These are phyloP conservation scores for Schizophyllum amplum DNA, from an alignment of 1,284 basidiomycete genomes.

Conservation along the genomic window DNA sequence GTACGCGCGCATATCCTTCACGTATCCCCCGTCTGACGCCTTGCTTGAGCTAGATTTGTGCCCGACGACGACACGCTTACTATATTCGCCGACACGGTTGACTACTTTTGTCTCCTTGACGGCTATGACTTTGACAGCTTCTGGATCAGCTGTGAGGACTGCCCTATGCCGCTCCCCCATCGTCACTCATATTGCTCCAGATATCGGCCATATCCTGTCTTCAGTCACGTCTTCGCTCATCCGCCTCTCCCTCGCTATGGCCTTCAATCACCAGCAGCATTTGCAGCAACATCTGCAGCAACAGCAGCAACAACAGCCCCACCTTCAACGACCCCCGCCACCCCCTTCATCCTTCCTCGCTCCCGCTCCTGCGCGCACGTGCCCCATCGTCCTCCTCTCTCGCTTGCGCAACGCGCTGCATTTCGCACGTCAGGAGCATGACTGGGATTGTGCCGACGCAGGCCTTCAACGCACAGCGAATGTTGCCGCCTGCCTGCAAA, in stretches of 20 bases:
- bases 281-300: background rate
- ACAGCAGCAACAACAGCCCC: background rate
- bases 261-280: conserved; percentile 1
- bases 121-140: conserved; percentile 15
- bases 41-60: conserved; percentile 10
- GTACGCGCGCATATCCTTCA: conserved; percentile 6
- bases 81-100: conserved; percentile 17
- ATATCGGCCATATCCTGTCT: conserved; percentile 18
- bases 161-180: background rate
- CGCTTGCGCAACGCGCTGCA: conserved; percentile 14
- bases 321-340: conserved; percentile 2
- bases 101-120: conserved; percentile 16
- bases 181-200: conserved; percentile 3
- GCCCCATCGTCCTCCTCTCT: conserved; percentile 16
- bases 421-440: conserved; percentile 9
- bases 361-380: conserved; percentile 14
- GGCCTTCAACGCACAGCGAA: conserved; percentile 15
- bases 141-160: conserved; percentile 16
- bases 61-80: conserved; percentile 17
- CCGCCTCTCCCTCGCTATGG: conserved; percentile 17
- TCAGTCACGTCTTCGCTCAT: conserved; percentile 19
- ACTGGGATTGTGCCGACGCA: conserved; percentile 18
- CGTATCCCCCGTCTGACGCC: background rate
- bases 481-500: conserved; percentile 11
- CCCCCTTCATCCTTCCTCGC: conserved; percentile 8